phyloP scores from a whole-genome alignment of 2,329 filamentous ascomycete species.

The Colletotrichum tamarilloi region DNA sequence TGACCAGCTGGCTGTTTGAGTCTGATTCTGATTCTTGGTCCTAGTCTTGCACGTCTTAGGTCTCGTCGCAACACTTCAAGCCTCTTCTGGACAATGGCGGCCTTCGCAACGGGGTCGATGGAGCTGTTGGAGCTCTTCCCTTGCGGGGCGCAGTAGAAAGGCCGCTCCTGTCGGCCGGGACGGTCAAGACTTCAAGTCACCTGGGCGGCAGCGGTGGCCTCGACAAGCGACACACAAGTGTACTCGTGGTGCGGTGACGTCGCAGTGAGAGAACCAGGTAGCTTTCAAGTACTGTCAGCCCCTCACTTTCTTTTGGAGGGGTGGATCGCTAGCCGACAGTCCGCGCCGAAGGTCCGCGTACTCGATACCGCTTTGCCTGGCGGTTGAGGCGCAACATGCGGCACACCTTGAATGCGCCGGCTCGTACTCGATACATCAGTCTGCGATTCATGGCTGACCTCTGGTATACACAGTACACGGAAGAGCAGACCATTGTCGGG shows the following conservation, averaged over 20 bases:
- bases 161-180: conserved; percentile 13
- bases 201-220: not conserved
- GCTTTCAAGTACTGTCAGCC: not conserved
- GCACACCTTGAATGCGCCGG: not conserved
- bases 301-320: conserved; percentile 2
- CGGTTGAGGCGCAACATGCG: not conserved
- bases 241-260: not conserved
- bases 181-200: conserved; percentile 2
- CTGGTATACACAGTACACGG: not conserved
- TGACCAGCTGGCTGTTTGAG: conserved; percentile 11
- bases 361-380: not conserved
- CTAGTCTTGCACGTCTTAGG: not conserved
- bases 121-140: conserved; percentile 16
- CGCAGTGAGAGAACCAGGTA: not conserved
- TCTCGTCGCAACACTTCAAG: conserved; percentile 17
- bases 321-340: not conserved
- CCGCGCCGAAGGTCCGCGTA: not conserved
- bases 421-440: conserved; percentile 6
- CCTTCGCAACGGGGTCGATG: not conserved
- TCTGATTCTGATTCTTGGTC: conserved; percentile 14
- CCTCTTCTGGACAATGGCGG: conserved; percentile 20
- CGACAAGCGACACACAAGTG: not conserved
- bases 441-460: not conserved
- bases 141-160: not conserved
- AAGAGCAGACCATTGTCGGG: not conserved